Evolutionary conservation across 306 rosid species (phyloP).

Genomic region (Hylodesmum podocarpum): DNA sequence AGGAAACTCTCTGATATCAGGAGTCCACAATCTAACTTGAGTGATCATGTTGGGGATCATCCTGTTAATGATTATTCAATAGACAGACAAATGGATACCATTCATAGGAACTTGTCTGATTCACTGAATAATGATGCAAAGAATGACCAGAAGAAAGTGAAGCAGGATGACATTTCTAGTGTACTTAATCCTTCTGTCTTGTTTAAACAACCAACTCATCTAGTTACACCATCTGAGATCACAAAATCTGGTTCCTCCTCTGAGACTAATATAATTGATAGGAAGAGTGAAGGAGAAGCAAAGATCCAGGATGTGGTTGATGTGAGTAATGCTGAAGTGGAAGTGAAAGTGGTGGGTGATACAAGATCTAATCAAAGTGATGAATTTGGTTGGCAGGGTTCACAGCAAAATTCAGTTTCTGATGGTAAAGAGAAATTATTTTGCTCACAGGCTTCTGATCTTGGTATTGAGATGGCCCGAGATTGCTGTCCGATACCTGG

Average conservation of each 20-base stretch:
- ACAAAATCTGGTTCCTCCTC: slow-evolving; percentile 73
- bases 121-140: slow-evolving; percentile 51
- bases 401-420: slow-evolving; percentile 49
- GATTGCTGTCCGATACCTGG: slow-evolving; percentile 68
- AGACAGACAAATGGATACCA: slow-evolving; percentile 69
- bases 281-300: slow-evolving; percentile 66
- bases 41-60: slow-evolving; percentile 67
- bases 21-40: slow-evolving; percentile 55
- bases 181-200: slow-evolving; percentile 57
- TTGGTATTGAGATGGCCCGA: slow-evolving; percentile 91
- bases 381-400: slow-evolving; percentile 58
- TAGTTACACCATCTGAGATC: slow-evolving; percentile 87
- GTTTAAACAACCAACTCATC: slow-evolving; percentile 93
- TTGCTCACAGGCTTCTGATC: slow-evolving; percentile 97
- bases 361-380: slow-evolving; percentile 57
- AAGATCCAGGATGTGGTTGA: slow-evolving; percentile 74
- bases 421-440: slow-evolving; percentile 71
- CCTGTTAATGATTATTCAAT: slow-evolving; percentile 63
- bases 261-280: slow-evolving; percentile 59
- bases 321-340: slow-evolving; percentile 67
- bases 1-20: slow-evolving; percentile 80
- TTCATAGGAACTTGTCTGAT: slow-evolving; percentile 63
- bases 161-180: slow-evolving; percentile 67
- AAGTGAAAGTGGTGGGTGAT: slow-evolving; percentile 85
- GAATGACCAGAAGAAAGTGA: slow-evolving; percentile 59